Percentiles rank a stretch among this genome's conserved stretches.
Evolutionary conservation across 2,329 filamentous ascomycete species (phyloP).

Genomic region (Calonectria henricotiae): DNA sequence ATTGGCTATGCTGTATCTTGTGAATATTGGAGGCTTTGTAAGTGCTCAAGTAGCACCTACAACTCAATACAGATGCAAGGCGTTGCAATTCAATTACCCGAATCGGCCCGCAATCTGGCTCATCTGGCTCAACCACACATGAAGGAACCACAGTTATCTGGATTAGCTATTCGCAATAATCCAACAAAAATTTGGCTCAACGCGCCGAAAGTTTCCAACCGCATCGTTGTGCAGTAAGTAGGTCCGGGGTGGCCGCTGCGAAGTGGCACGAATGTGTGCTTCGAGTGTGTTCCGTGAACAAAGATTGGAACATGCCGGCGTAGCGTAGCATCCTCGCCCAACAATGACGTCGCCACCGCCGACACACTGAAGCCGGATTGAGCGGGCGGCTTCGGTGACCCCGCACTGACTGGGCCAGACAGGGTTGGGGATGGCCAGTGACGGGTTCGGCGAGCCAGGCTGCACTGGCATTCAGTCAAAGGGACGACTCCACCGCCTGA

Average conservation of each 20-base stretch:
- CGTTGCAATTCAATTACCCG: background rate
- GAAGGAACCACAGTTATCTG: background rate
- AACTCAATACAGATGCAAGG: background rate
- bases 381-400: constrained; percentile 46
- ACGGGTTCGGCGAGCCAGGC: constrained; percentile 41
- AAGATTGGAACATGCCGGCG: constrained; percentile 15
- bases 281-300: background rate
- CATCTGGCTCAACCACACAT: background rate
- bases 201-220: background rate
- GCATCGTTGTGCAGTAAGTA: background rate
- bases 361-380: constrained; percentile 38
- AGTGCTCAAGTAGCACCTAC: background rate
- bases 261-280: background rate
- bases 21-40: background rate
- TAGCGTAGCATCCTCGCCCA: constrained; percentile 33
- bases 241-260: background rate
- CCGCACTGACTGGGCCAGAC: constrained; percentile 33
- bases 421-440: constrained; percentile 32
- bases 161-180: background rate
- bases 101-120: background rate
- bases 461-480: constrained; percentile 35
- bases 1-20: background rate
- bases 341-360: constrained; percentile 49
- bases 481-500: constrained; percentile 21
- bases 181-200: background rate